Conservation (phyloP, 2,329 filamentous ascomycete genomes). For the Colletotrichum australisinense region DNA sequence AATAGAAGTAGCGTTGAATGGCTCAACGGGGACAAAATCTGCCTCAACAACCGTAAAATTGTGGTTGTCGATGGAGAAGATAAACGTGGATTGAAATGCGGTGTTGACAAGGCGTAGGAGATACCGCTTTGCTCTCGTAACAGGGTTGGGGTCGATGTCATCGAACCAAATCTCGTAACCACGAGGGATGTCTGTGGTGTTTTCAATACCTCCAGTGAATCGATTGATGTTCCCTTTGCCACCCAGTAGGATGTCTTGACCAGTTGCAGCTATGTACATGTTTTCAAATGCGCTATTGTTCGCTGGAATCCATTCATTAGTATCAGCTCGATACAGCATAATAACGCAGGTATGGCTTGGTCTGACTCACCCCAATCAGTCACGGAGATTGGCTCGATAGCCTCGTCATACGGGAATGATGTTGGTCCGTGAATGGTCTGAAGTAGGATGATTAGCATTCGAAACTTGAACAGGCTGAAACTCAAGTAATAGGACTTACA, state of each 20-base stretch:
- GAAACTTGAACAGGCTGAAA: no score
- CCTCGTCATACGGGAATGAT: slow-evolving; percentile 32
- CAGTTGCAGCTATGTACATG: not conserved
- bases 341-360: no score
- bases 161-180: slow-evolving; percentile 18
- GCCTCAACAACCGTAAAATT: slow-evolving; percentile 55
- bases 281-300: slow-evolving; percentile 14
- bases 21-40: slow-evolving; percentile 59
- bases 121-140: slow-evolving; percentile 42
- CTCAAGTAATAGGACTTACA: slow-evolving; percentile 41
- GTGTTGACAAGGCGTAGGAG: slow-evolving; percentile 47
- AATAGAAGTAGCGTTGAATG: slow-evolving; percentile 60
- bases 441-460: not conserved
- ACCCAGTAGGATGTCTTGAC: slow-evolving; percentile 1
- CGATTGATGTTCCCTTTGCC: not conserved
- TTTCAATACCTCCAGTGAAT: not conserved
- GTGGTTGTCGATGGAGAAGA: slow-evolving; percentile 52
- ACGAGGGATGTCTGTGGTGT: not conserved
- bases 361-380: slow-evolving; percentile 36
- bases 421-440: slow-evolving; percentile 37
- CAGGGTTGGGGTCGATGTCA: not conserved
- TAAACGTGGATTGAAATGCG: slow-evolving; percentile 41
- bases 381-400: slow-evolving; percentile 31
- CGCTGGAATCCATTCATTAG: not conserved
- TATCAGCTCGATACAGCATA: accelerated